Evolutionary conservation across 1,139 yeast species (phyloP).

Genomic region (Fermentozyma sake): DNA sequence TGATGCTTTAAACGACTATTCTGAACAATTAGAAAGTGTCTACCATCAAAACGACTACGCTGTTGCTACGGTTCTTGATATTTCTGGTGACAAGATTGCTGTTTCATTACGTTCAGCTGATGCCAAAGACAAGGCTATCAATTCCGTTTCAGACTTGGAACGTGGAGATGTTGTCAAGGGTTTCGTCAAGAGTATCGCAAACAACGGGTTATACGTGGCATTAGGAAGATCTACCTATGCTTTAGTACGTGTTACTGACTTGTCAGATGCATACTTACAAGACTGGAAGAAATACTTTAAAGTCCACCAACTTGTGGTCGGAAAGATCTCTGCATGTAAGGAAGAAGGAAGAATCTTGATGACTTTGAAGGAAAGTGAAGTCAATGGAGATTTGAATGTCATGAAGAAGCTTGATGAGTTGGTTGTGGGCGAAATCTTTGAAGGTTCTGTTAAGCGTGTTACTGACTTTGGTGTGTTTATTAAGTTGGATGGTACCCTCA

Average conservation of each 20-base stretch:
- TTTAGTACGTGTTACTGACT: slow-evolving; percentile 74
- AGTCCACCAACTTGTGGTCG: slow-evolving; percentile 70
- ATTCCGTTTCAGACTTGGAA: slow-evolving; percentile 49
- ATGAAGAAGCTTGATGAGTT: slow-evolving; percentile 63
- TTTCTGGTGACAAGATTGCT: slow-evolving; percentile 56
- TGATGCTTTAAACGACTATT: slow-evolving; percentile 74
- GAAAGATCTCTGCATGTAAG: slow-evolving; percentile 64
- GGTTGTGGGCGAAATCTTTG: slow-evolving; percentile 62
- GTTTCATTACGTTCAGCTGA: slow-evolving; percentile 58
- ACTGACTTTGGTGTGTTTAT: slow-evolving; percentile 92
- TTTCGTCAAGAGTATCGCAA: slow-evolving; percentile 68
- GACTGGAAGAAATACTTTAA: slow-evolving; percentile 83
- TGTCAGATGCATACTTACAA: slow-evolving; percentile 74
- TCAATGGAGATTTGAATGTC: slow-evolving; percentile 59
- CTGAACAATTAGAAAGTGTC: slow-evolving; percentile 47
- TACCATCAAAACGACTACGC: slow-evolving; percentile 56
- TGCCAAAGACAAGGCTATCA: slow-evolving; percentile 52
- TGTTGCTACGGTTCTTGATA: slow-evolving; percentile 54
- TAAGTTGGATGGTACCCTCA: slow-evolving; percentile 67
- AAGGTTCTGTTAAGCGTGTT: slow-evolving; percentile 75
- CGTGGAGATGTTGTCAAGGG: slow-evolving; percentile 77
- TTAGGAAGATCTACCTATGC: slow-evolving; percentile 73
- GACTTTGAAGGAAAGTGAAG: slow-evolving; percentile 79
- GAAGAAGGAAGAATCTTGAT: slow-evolving; percentile 64
- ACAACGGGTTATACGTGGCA: slow-evolving; percentile 76